Evolutionary conservation across 805 yeast genomes (phyloP).

Genomic region (Candida sonorensis): DNA sequence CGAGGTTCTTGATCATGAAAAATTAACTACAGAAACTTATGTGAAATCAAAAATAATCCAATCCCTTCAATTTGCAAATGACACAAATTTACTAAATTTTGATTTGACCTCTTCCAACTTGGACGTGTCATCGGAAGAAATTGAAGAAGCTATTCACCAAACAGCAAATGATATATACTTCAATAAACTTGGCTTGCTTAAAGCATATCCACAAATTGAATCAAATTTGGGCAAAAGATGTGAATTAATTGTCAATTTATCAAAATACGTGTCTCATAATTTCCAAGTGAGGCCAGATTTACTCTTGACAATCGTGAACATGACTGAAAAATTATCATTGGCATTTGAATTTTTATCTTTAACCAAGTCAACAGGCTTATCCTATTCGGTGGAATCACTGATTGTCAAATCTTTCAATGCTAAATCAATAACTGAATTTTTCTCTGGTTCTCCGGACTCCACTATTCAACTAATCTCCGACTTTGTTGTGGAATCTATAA

Average conservation of each 20-base stretch:
- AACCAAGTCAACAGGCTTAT: not conserved
- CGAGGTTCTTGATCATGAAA: slow-evolving; percentile 44
- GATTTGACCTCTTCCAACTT: slow-evolving; percentile 33
- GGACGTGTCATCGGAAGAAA: slow-evolving; percentile 29
- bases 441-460: slow-evolving; percentile 1
- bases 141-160: slow-evolving; percentile 43
- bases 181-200: slow-evolving; percentile 50
- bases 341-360: slow-evolving; percentile 9
- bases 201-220: slow-evolving; percentile 40
- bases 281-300: slow-evolving; percentile 9
- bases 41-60: slow-evolving; percentile 77
- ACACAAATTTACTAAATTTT: slow-evolving; percentile 14
- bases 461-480: slow-evolving; percentile 5
- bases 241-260: slow-evolving; percentile 15
- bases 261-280: slow-evolving; percentile 15
- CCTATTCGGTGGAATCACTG: slow-evolving; percentile 1
- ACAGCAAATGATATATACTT: slow-evolving; percentile 51
- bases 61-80: slow-evolving; percentile 57
- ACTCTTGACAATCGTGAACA: slow-evolving; percentile 9
- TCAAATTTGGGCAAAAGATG: slow-evolving; percentile 48
- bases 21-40: slow-evolving; percentile 19
- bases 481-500: not conserved
- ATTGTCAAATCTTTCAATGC: slow-evolving; percentile 1
- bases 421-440: slow-evolving; percentile 5
- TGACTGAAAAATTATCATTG: slow-evolving; percentile 14